Evolutionary conservation across 768 basidiomycete species (phyloP).

Genomic region (Auriscalpium vulgare): DNA sequence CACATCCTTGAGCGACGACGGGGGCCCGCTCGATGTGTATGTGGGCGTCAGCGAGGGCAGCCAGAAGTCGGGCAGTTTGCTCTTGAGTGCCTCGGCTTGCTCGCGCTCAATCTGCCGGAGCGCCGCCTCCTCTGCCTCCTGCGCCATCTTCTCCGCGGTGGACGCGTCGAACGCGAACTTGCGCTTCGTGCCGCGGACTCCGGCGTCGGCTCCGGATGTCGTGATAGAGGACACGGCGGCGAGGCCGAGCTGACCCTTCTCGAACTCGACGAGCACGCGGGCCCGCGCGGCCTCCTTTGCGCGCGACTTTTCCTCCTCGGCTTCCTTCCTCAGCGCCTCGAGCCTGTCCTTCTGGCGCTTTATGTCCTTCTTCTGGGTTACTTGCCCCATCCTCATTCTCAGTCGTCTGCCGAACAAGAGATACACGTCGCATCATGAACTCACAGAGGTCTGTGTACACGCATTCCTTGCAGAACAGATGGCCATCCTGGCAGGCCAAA

Average conservation of each 20-base stretch:
- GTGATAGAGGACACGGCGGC: conserved; percentile 36
- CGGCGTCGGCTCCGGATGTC: conserved; percentile 29
- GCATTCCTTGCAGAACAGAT: conserved; percentile 95
- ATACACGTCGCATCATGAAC: conserved; percentile 18
- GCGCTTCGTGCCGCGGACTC: conserved; percentile 64
- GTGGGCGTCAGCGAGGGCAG: conserved; percentile 88
- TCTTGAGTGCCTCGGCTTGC: conserved; percentile 75
- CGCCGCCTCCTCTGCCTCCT: conserved; percentile 85
- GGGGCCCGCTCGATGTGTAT: conserved; percentile 52
- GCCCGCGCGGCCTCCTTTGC: conserved; percentile 74
- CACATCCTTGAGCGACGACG: conserved; percentile 64
- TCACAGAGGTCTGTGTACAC: conserved; percentile 76
- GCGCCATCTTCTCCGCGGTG: conserved; percentile 60
- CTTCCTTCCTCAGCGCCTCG: conserved; percentile 65
- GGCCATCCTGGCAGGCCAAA: conserved; percentile 75
- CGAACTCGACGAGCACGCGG: conserved; percentile 85
- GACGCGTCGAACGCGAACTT: conserved; percentile 79
- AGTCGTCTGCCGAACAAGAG: neutral
- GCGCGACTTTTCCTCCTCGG: conserved; percentile 67
- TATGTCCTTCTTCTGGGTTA: conserved; percentile 87
- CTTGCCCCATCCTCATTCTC: conserved; percentile 28
- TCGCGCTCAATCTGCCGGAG: conserved; percentile 76
- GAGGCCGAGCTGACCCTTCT: conserved; percentile 73
- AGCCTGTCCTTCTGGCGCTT: conserved; percentile 82
- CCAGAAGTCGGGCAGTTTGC: conserved; percentile 97